These are phyloP conservation scores for Lindgomyces ingoldianus DNA, from an alignment of 495 filamentous ascomycete species.

Conservation along the genomic window DNA sequence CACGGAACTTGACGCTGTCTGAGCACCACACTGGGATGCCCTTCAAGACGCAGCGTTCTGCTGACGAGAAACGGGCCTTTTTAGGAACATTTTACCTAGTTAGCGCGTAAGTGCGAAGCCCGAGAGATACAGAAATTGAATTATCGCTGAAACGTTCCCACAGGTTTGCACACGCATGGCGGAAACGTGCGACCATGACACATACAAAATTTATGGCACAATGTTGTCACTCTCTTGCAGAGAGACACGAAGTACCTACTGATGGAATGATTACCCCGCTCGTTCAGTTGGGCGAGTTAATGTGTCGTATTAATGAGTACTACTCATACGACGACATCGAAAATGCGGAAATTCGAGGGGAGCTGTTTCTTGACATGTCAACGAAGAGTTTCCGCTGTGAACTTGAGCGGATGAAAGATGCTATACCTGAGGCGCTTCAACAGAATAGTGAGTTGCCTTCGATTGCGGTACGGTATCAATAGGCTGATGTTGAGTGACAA, in stretches of 20 bases:
- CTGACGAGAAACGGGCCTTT: constrained; percentile 14
- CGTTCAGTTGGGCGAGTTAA: constrained; percentile 10
- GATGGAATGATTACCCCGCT: constrained; percentile 18
- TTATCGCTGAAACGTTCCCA: background rate
- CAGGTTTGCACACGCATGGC: constrained; percentile 25
- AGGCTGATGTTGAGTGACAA: background rate
- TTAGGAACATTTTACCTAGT: constrained; percentile 16
- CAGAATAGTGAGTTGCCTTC: constrained; percentile 16
- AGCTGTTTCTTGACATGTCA: constrained; percentile 13
- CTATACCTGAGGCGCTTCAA: background rate
- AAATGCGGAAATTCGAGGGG: constrained; percentile 14
- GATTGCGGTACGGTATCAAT: background rate
- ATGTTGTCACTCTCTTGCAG: constrained; percentile 3
- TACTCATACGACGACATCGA: constrained; percentile 28
- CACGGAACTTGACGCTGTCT: background rate
- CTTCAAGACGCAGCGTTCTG: background rate
- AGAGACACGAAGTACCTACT: background rate
- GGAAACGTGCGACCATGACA: constrained; percentile 12
- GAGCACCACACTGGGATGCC: background rate
- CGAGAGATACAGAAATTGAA: background rate
- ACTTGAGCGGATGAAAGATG: constrained; percentile 9
- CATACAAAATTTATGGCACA: constrained; percentile 19
- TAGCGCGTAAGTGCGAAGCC: constrained; percentile 8
- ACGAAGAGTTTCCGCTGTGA: constrained; percentile 13
- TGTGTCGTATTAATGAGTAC: constrained; percentile 22